A percentile compares a stretch with the other conserved stretches of the same genome.
These are phyloP conservation scores for Rubus parviflorus DNA, from an alignment of 306 rosid species.

Conservation along the genomic window DNA sequence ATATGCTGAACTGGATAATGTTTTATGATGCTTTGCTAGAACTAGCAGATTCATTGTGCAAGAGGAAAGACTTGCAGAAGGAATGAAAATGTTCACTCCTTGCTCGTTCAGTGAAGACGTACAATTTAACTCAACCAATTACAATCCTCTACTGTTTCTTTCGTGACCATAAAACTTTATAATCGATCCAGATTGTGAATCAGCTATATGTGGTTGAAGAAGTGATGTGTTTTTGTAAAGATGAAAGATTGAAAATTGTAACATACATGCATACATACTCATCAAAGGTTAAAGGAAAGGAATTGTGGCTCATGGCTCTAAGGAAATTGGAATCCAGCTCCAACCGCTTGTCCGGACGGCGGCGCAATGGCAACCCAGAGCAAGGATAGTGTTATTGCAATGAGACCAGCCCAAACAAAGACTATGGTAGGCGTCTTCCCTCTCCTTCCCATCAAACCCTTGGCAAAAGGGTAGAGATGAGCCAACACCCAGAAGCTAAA, in stretches of 20 bases:
- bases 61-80: background rate
- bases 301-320: background rate
- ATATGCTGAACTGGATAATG: background rate
- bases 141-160: constrained; percentile 10
- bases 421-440: constrained; percentile 57
- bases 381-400: constrained; percentile 56
- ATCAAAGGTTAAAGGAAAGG: background rate
- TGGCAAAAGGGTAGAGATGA: constrained; percentile 57
- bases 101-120: background rate
- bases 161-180: background rate
- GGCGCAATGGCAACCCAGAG: constrained; percentile 48
- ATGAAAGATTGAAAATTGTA: background rate
- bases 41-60: background rate
- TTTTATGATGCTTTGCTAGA: background rate
- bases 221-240: background rate
- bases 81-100: background rate
- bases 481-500: constrained; percentile 62
- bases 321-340: constrained; percentile 41
- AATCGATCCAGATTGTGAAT: background rate
- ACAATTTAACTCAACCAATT: background rate
- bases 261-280: background rate
- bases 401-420: constrained; percentile 57
- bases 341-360: constrained; percentile 24
- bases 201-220: background rate
- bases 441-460: constrained; percentile 59